phyloP scores from a whole-genome alignment of 208 protist species.

The Endotrypanum monterogeii region DNA sequence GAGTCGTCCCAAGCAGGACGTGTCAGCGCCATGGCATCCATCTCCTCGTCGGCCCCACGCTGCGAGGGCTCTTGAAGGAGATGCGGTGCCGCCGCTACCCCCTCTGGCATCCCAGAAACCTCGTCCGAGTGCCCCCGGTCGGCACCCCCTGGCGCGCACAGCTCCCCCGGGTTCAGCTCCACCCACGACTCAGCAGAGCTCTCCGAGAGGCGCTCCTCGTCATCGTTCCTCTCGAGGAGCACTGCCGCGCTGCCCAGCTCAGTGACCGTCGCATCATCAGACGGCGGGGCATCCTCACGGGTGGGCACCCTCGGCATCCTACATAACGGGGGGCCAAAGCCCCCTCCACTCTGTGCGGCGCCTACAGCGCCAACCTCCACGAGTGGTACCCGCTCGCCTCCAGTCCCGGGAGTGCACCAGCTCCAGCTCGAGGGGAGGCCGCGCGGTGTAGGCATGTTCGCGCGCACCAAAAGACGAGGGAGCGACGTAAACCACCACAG shows the following conservation, averaged over 20 bases:
- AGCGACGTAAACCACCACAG: not conserved
- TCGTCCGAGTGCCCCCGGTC: not conserved
- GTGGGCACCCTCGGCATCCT: not conserved
- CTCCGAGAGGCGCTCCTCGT: not conserved
- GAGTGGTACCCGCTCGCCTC: not conserved
- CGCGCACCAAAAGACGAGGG: not conserved
- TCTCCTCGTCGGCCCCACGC: not conserved
- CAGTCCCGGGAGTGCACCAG: slow-evolving; percentile 20
- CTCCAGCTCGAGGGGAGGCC: slow-evolving; percentile 5
- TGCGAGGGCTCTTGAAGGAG: not conserved
- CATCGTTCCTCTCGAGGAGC: not conserved
- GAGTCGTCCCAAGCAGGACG: slow-evolving; percentile 1
- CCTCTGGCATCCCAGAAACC: not conserved
- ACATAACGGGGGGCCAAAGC: too few species aligned
- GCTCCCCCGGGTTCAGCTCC: slow-evolving; percentile 20
- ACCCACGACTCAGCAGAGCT: slow-evolving; percentile 27
- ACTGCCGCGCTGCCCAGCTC: too few species aligned
- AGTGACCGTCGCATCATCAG: not conserved
- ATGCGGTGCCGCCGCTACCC: not conserved
- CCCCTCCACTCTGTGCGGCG: not conserved
- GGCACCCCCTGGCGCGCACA: not conserved
- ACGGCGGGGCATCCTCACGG: not conserved
- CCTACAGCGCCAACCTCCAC: slow-evolving; percentile 2
- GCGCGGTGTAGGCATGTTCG: slow-evolving; percentile 11
- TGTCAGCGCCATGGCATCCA: slow-evolving; percentile 8